Evolutionary conservation across 805 yeast species (phyloP).

Genomic region (Saturnispora halmiae): DNA sequence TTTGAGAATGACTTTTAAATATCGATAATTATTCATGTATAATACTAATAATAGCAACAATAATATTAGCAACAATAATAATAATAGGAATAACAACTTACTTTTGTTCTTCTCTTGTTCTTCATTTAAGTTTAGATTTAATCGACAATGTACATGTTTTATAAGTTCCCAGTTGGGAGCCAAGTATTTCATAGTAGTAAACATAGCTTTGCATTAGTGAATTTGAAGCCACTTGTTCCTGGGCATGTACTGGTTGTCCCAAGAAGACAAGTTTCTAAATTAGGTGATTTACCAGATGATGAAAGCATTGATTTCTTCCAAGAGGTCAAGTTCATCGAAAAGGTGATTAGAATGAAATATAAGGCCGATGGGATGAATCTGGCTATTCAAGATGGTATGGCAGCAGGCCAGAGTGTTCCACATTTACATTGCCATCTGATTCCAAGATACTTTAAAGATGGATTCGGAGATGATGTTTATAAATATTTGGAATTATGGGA

Average conservation of each 20-base stretch:
- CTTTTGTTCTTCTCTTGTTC: too few species aligned
- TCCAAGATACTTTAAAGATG: slow-evolving; percentile 63
- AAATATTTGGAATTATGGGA: slow-evolving; percentile 49
- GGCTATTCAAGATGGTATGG: slow-evolving; percentile 94
- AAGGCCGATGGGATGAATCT: slow-evolving; percentile 79
- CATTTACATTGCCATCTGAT: slow-evolving; percentile 92
- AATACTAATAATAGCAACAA: background rate
- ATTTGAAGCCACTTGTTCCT: slow-evolving; percentile 83
- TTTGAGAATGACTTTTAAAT: slow-evolving; percentile 21
- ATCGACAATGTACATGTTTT: too few species aligned
- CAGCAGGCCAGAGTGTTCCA: slow-evolving; percentile 94
- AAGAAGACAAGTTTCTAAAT: slow-evolving; percentile 51
- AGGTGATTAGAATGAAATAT: slow-evolving; percentile 55
- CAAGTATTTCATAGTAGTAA: slow-evolving; percentile 53
- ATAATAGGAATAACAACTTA: too few species aligned
- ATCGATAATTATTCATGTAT: background rate
- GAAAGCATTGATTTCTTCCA: slow-evolving; percentile 73
- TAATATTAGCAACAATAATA: too few species aligned
- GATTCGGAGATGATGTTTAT: slow-evolving; percentile 65
- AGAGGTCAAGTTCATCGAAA: slow-evolving; percentile 62
- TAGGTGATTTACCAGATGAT: slow-evolving; percentile 60
- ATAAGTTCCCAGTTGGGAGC: slow-evolving; percentile 43
- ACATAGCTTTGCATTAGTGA: slow-evolving; percentile 76
- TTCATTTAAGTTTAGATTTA: slow-evolving; percentile 21
- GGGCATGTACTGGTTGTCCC: slow-evolving; percentile 94